A percentile compares a stretch with the other conserved stretches of the same genome.
Conservation (phyloP, 805 yeast genomes). For the Jamesozyma gamospora region DNA sequence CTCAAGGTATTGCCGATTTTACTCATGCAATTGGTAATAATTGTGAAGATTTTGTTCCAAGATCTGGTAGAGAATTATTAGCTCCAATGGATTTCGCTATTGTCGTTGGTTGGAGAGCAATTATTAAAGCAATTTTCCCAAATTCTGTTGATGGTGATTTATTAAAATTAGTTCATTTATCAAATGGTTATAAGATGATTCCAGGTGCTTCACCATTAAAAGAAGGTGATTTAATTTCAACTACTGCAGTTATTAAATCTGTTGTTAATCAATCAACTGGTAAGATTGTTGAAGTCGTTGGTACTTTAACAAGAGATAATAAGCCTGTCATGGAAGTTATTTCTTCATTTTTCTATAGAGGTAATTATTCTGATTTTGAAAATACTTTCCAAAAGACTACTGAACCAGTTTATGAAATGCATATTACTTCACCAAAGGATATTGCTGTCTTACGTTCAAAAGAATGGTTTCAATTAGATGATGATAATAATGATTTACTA, state of each 20-base stretch:
- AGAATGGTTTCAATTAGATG: conserved; percentile 92
- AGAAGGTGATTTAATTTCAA: conserved; percentile 75
- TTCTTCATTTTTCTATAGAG: conserved; percentile 94
- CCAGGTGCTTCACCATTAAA: conserved; percentile 86
- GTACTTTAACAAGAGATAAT: conserved; percentile 69
- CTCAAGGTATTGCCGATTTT: conserved; percentile 76
- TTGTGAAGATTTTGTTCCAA: conserved; percentile 88
- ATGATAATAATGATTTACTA: conserved; percentile 57
- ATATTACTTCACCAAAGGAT: conserved; percentile 68
- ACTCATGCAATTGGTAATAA: conserved; percentile 96
- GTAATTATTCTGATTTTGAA: conserved; percentile 75
- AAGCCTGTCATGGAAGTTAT: conserved; percentile 85
- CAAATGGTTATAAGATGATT: conserved; percentile 86
- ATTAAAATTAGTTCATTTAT: conserved; percentile 84
- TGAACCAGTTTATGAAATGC: conserved; percentile 80
- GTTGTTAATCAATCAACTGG: conserved; percentile 89
- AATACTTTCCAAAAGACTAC: conserved; percentile 83
- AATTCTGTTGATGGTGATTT: conserved; percentile 92
- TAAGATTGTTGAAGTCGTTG: conserved; percentile 91
- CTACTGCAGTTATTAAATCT: conserved; percentile 77
- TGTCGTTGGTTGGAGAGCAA: conserved; percentile 96
- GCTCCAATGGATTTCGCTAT: conserved; percentile 99
- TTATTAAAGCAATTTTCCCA: conserved; percentile 97
- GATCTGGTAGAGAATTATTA: conserved; percentile 71
- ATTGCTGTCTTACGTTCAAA: conserved; percentile 88